These are phyloP conservation scores for Parascedosporium putredinis DNA, from an alignment of 2,329 filamentous ascomycete genomes.

Conservation along the genomic window DNA sequence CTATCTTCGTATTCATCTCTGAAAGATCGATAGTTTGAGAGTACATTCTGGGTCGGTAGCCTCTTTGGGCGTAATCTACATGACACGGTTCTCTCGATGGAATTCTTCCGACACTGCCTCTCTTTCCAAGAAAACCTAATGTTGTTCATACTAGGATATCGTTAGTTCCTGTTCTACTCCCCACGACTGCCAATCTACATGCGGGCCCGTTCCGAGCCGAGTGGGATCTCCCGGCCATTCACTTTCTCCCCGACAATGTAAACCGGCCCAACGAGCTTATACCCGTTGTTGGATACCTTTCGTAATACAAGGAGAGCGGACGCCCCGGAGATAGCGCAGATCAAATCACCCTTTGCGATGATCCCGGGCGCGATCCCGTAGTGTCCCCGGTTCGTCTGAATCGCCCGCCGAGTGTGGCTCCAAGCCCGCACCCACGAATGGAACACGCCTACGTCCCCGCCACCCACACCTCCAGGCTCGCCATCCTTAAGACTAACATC, in stretches of 20 bases:
- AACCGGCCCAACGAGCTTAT: conserved; percentile 1
- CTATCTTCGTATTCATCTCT: too few relatives aligned
- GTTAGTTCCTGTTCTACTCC: not conserved
- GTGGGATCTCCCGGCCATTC: not conserved
- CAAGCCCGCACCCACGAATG: conserved; percentile 4
- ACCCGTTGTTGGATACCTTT: not conserved
- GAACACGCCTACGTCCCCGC: not conserved
- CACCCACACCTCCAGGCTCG: not conserved
- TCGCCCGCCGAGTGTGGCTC: conserved; percentile 1
- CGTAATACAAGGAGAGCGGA: not conserved
- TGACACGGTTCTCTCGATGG: too few relatives aligned
- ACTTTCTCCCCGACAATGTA: not conserved
- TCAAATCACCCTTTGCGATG: not conserved
- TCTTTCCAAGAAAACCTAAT: too few relatives aligned
- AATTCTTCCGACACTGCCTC: too few relatives aligned
- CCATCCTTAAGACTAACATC: not conserved
- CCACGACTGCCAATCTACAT: not conserved
- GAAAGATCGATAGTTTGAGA: too few relatives aligned
- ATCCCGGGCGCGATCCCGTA: conserved; percentile 2
- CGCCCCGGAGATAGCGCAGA: not conserved
- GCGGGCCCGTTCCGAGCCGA: not conserved
- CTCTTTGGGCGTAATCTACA: too few relatives aligned
- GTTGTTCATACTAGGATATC: too few relatives aligned
- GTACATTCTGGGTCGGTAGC: too few relatives aligned
- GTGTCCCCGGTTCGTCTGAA: not conserved